These are phyloP conservation scores for Pelagophyceae sp. DNA, from an alignment of 352 stramenopile species.

Conservation along the genomic window DNA sequence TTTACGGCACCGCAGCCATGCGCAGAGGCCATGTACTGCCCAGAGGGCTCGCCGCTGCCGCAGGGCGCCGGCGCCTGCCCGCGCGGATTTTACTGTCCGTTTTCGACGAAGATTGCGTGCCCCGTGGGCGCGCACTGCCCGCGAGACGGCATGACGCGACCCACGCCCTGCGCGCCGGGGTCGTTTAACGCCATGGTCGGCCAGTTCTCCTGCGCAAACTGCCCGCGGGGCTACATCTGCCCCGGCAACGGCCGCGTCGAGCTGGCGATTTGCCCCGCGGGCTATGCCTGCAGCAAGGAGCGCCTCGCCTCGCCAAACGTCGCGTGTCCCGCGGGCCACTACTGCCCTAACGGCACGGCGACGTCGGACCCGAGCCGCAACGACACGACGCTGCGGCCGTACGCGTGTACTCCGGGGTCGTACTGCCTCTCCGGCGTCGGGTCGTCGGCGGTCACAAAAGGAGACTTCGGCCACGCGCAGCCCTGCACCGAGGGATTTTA, in stretches of 20 bases:
- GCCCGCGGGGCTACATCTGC: constrained; percentile 82
- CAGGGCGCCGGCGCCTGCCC: constrained; percentile 68
- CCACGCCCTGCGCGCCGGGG: constrained; percentile 75
- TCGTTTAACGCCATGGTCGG: constrained; percentile 84
- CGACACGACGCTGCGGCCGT: constrained; percentile 85
- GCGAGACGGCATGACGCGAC: constrained; percentile 57
- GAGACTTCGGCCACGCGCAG: constrained; percentile 79
- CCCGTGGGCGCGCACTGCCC: constrained; percentile 82
- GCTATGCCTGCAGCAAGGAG: constrained; percentile 77
- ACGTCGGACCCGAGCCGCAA: constrained; percentile 89
- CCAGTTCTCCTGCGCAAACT: constrained; percentile 70
- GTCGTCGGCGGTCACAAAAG: constrained; percentile 66
- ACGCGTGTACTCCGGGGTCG: constrained; percentile 83
- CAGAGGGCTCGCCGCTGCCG: constrained; percentile 67
- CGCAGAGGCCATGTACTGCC: constrained; percentile 69
- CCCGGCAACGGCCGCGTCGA: constrained; percentile 77
- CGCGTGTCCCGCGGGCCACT: constrained; percentile 84
- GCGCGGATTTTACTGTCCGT: constrained; percentile 79
- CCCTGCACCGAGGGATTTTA: constrained; percentile 86
- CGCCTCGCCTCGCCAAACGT: constrained; percentile 73
- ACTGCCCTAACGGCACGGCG: constrained; percentile 81
- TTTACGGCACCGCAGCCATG: constrained; percentile 70
- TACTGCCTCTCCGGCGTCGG: constrained; percentile 88
- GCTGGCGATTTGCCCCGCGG: constrained; percentile 74
- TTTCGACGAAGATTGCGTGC: constrained; percentile 70